Evolutionary conservation across 1,284 basidiomycete species (phyloP).

Genomic region (Ustilago sp.): DNA sequence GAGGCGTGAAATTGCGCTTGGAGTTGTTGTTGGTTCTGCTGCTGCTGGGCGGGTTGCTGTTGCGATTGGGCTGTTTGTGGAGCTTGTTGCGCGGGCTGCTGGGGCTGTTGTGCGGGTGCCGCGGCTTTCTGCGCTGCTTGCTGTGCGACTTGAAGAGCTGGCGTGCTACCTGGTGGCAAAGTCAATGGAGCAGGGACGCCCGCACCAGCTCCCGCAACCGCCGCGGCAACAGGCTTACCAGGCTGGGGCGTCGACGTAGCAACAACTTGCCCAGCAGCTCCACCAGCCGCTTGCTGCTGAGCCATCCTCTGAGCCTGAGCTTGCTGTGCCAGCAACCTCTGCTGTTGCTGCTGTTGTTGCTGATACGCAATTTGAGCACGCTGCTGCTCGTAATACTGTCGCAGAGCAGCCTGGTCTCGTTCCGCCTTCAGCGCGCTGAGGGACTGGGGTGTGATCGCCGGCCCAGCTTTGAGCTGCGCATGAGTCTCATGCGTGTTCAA

Average conservation of each 20-base stretch:
- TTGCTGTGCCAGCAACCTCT: slow-evolving; percentile 45
- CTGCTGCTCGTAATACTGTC: slow-evolving; percentile 64
- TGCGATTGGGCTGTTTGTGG: slow-evolving; percentile 1
- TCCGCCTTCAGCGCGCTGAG: slow-evolving; percentile 65
- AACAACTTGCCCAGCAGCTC: slow-evolving; percentile 5
- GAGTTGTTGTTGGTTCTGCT: slow-evolving; percentile 24
- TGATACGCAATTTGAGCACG: slow-evolving; percentile 51
- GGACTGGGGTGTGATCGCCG: slow-evolving; percentile 65
- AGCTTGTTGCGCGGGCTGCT: slow-evolving; percentile 30
- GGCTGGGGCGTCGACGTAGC: slow-evolving; percentile 16
- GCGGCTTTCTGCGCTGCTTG: slow-evolving; percentile 18
- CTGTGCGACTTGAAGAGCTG: slow-evolving; percentile 21
- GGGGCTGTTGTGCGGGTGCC: slow-evolving; percentile 17
- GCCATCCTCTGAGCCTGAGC: slow-evolving; percentile 50
- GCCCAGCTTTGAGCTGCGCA: slow-evolving; percentile 61
- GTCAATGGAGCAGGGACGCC: slow-evolving; percentile 15
- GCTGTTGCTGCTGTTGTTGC: slow-evolving; percentile 62
- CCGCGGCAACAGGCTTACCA: slow-evolving; percentile 19
- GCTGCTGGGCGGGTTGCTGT: slow-evolving; percentile 24
- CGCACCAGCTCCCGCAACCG: slow-evolving; percentile 5
- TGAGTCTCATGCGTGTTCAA: slow-evolving; percentile 65
- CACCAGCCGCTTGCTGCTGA: slow-evolving; percentile 33
- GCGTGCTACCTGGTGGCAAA: slow-evolving; percentile 22
- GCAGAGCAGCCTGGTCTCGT: slow-evolving; percentile 61
- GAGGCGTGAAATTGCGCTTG: slow-evolving; percentile 36